A percentile compares a stretch with the other conserved stretches of the same genome.
phyloP scores from a whole-genome alignment of 78 protist genomes.

The Dictyostelium brefeldianum region DNA sequence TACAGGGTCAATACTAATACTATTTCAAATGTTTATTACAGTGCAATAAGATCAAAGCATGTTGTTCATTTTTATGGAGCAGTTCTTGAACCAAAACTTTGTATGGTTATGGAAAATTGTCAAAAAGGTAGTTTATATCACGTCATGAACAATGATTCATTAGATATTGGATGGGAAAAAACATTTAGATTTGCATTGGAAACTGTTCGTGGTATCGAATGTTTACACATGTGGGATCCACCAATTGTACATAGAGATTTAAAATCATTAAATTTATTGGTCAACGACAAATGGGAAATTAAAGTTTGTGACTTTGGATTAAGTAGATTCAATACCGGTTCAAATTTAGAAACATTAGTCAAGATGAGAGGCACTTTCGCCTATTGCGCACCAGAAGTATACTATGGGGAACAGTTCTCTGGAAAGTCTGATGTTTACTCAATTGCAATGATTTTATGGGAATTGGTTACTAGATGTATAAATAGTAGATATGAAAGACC shows the following conservation, averaged over 20 bases:
- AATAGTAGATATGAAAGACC: conserved; percentile 79
- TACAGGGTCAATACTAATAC: neutral
- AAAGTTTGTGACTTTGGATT: conserved; percentile 87
- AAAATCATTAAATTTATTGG: conserved; percentile 82
- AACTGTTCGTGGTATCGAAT: conserved; percentile 69
- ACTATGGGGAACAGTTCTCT: conserved; percentile 62
- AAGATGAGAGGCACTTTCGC: conserved; percentile 87
- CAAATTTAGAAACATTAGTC: conserved; percentile 79
- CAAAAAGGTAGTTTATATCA: conserved; percentile 79
- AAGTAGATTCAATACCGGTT: conserved; percentile 77
- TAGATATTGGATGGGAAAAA: conserved; percentile 81
- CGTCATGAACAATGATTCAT: conserved; percentile 61
- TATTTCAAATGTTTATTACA: neutral
- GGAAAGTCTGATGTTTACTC: conserved; percentile 81
- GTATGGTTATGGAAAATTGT: conserved; percentile 88
- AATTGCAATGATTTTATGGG: conserved; percentile 85
- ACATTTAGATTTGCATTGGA: conserved; percentile 67
- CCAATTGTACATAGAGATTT: conserved; percentile 83
- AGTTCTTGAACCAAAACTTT: conserved; percentile 83
- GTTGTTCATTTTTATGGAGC: conserved; percentile 87
- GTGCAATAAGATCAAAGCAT: conserved; percentile 78
- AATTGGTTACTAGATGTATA: conserved; percentile 81
- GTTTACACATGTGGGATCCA: conserved; percentile 83
- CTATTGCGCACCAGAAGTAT: conserved; percentile 81
- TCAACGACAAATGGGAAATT: conserved; percentile 74